Conservation (phyloP, 2,329 filamentous ascomycete species). For the Claviceps monticola region DNA sequence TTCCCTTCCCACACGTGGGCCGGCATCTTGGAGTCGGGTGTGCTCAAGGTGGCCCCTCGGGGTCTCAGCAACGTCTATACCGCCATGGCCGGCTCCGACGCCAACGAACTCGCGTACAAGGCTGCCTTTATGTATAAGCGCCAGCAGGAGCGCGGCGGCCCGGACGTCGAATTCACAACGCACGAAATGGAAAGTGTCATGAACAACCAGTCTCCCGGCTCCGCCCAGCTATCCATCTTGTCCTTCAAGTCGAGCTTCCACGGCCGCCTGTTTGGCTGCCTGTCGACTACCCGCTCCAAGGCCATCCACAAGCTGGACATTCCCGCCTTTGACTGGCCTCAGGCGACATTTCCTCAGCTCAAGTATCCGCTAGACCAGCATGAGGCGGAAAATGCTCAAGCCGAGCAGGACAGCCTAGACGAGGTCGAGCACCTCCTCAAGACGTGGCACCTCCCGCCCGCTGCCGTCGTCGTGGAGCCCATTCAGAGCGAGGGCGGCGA, state of each 20-base stretch:
- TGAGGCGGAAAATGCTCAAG: constrained; percentile 64
- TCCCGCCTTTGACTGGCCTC: constrained; percentile 88
- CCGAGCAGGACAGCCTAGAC: constrained; percentile 67
- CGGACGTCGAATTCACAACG: constrained; percentile 62
- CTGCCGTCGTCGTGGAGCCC: constrained; percentile 75
- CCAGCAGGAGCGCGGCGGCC: constrained; percentile 66
- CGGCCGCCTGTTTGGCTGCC: constrained; percentile 73
- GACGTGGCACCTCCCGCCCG: constrained; percentile 65
- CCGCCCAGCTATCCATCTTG: constrained; percentile 66
- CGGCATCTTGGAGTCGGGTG: constrained; percentile 61
- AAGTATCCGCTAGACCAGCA: constrained; percentile 80
- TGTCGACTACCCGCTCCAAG: constrained; percentile 85
- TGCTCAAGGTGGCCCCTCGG: constrained; percentile 70
- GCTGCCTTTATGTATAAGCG: constrained; percentile 89
- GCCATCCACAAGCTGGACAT: constrained; percentile 92
- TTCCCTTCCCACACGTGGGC: constrained; percentile 82
- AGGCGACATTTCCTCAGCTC: constrained; percentile 70
- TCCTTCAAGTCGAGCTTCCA: constrained; percentile 85
- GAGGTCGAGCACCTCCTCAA: constrained; percentile 74
- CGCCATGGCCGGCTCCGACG: constrained; percentile 76
- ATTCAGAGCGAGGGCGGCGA: constrained; percentile 90
- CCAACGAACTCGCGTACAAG: constrained; percentile 91
- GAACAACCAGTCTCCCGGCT: constrained; percentile 66
- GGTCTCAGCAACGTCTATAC: constrained; percentile 85
- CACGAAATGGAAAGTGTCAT: constrained; percentile 64